phyloP scores from a whole-genome alignment of 257 asterid genomes.

The Solanum infundibuliforme region DNA sequence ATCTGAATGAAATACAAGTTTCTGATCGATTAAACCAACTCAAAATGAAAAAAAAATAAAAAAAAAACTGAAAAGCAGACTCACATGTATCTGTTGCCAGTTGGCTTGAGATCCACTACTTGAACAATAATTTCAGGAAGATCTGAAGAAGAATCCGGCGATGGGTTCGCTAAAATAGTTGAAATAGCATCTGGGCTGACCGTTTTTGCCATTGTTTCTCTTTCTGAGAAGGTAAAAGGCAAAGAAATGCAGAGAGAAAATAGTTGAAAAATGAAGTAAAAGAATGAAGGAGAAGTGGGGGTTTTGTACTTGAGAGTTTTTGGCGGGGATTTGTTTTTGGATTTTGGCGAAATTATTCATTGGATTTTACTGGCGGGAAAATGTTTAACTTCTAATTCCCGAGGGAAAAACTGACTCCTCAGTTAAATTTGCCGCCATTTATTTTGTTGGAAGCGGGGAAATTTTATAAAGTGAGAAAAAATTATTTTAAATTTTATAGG shows the following conservation, averaged over 20 bases:
- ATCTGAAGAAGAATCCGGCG: conserved; percentile 51
- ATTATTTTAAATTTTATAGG: not conserved
- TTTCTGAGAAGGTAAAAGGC: not conserved
- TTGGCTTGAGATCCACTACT: conserved; percentile 62
- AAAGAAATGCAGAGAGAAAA: not conserved
- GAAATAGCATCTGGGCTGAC: conserved; percentile 68
- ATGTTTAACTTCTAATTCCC: not conserved
- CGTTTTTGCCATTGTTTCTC: conserved; percentile 26
- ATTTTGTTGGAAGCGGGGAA: not conserved
- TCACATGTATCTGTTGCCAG: conserved; percentile 52
- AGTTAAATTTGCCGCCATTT: not conserved
- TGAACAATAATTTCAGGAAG: conserved; percentile 65
- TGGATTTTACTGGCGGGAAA: conserved; percentile 17
- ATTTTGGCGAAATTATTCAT: not conserved
- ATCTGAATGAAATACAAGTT: not conserved
- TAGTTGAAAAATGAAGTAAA: not conserved
- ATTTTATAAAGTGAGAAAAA: not conserved
- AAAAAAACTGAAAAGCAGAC: not conserved
- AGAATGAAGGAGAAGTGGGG: not conserved
- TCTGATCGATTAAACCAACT: not conserved
- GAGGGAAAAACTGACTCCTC: not conserved
- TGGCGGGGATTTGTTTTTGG: conserved; percentile 20
- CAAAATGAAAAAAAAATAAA: not conserved
- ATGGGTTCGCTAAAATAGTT: conserved; percentile 58
- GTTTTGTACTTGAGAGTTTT: conserved; percentile 6